A percentile compares a stretch with the other conserved stretches of the same genome.
Conservation (phyloP, 2,329 filamentous ascomycete species). For the Exserohilum turcica region DNA sequence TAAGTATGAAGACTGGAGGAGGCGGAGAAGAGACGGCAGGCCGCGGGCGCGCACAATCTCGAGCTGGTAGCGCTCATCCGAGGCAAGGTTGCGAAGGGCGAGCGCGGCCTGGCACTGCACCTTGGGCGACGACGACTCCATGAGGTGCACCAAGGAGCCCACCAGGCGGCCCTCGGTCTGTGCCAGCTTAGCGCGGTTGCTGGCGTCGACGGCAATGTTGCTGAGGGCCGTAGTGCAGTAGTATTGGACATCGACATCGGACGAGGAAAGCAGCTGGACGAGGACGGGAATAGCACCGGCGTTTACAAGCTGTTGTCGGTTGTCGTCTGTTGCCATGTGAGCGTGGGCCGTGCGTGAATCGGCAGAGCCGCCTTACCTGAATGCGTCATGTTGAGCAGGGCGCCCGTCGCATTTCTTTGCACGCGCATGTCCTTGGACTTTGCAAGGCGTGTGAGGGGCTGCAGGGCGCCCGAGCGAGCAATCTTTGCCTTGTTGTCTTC, state of each 20-base stretch:
- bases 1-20: constrained; percentile 93
- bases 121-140: constrained; percentile 92
- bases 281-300: constrained; percentile 97
- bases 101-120: constrained; percentile 97
- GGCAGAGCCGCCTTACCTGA: constrained; percentile 68
- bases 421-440: constrained; percentile 99
- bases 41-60: constrained; percentile 93
- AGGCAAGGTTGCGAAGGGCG: constrained; percentile 91
- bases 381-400: constrained; percentile 98
- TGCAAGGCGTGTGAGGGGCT: constrained; percentile 85
- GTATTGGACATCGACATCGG: constrained; percentile 97
- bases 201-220: constrained; percentile 95
- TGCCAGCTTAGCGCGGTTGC: constrained; percentile 87
- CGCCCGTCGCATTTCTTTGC: constrained; percentile 94
- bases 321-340: constrained; percentile 72
- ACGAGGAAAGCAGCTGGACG: constrained; percentile 88
- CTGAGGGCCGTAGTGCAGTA: constrained; percentile 98
- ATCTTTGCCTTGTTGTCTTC: constrained; percentile 99
- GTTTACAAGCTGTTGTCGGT: constrained; percentile 94
- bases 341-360: constrained; percentile 6
- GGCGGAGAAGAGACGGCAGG: constrained; percentile 80
- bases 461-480: constrained; percentile 88
- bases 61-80: constrained; percentile 97
- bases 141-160: constrained; percentile 90
- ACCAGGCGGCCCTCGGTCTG: constrained; percentile 90